Evolutionary conservation across 1,139 yeast species (phyloP).

Genomic region (Yamadazyma mexicana): DNA sequence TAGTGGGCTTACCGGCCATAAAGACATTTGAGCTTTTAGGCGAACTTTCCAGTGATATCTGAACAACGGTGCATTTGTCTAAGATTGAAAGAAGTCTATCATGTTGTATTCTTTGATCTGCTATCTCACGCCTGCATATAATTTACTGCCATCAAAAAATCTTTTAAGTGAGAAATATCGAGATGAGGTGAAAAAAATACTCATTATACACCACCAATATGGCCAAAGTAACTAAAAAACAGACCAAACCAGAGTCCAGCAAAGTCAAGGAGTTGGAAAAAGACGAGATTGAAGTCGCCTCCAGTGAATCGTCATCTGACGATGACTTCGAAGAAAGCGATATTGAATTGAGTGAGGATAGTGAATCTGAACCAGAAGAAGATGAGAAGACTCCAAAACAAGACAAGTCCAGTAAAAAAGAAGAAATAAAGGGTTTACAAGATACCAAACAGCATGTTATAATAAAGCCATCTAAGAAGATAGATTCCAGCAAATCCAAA

Average conservation of each 20-base stretch:
- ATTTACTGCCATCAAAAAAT: not conserved
- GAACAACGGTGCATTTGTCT: too few relatives aligned
- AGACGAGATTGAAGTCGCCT: slow-evolving; percentile 17
- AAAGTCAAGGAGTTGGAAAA: slow-evolving; percentile 20
- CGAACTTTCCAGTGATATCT: not conserved
- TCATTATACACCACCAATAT: slow-evolving; percentile 4
- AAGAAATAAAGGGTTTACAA: slow-evolving; percentile 18
- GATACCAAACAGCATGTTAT: slow-evolving; percentile 25
- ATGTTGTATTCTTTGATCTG: not conserved
- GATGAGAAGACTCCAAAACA: slow-evolving; percentile 24
- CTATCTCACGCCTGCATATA: slow-evolving; percentile 4
- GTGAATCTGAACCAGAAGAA: slow-evolving; percentile 23
- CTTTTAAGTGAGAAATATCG: slow-evolving; percentile 3
- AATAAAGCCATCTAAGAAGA: slow-evolving; percentile 26
- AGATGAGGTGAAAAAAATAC: slow-evolving; percentile 15
- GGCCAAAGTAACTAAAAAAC: slow-evolving; percentile 13
- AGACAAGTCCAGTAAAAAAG: slow-evolving; percentile 9
- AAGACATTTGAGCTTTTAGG: slow-evolving; percentile 44
- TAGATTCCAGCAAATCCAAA: slow-evolving; percentile 19
- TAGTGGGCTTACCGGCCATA: slow-evolving; percentile 84
- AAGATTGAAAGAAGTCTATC: too few relatives aligned
- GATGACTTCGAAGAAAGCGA: slow-evolving; percentile 21
- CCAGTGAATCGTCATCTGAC: slow-evolving; percentile 16
- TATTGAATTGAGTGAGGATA: slow-evolving; percentile 15
- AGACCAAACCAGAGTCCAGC: not conserved